These are phyloP conservation scores for Coelastrella sp. DNA, from an alignment of 139 green algal genomes.

Conservation along the genomic window DNA sequence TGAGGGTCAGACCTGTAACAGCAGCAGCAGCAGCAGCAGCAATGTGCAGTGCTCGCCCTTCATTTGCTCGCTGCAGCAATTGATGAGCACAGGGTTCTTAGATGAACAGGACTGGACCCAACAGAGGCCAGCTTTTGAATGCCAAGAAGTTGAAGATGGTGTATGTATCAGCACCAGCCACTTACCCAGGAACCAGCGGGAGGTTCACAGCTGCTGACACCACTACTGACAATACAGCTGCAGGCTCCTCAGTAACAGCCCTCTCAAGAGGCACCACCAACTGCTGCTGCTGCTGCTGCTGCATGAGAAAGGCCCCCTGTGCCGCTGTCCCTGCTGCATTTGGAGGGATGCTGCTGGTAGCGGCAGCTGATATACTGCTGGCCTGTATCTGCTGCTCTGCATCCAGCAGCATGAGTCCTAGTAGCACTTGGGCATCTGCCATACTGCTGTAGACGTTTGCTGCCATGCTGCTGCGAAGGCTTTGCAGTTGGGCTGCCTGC, in stretches of 20 bases:
- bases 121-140: too few species aligned
- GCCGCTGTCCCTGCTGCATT: neutral
- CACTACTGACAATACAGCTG: conserved; percentile 4
- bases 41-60: neutral
- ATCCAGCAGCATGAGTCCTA: conserved; percentile 45
- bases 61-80: too few species aligned
- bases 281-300: conserved; percentile 20
- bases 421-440: conserved; percentile 15
- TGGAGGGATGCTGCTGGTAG: neutral
- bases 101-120: too few species aligned
- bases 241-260: neutral
- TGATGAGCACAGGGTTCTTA: too few species aligned
- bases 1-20: conserved; percentile 14
- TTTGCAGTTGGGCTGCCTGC: conserved; percentile 42
- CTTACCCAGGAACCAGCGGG: conserved; percentile 34
- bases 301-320: neutral
- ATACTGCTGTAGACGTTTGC: conserved; percentile 7
- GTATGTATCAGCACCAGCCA: neutral
- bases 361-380: neutral
- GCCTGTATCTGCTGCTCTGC: neutral
- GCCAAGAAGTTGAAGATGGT: too few species aligned
- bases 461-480: conserved; percentile 19
- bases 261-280: neutral
- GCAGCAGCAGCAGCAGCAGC: conserved; percentile 26
- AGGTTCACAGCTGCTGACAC: conserved; percentile 37